A percentile compares a stretch with the other conserved stretches of the same genome.
Evolutionary conservation across 108 stramenopile genomes (phyloP).

Genomic region (Fistulifera pelliculosa): DNA sequence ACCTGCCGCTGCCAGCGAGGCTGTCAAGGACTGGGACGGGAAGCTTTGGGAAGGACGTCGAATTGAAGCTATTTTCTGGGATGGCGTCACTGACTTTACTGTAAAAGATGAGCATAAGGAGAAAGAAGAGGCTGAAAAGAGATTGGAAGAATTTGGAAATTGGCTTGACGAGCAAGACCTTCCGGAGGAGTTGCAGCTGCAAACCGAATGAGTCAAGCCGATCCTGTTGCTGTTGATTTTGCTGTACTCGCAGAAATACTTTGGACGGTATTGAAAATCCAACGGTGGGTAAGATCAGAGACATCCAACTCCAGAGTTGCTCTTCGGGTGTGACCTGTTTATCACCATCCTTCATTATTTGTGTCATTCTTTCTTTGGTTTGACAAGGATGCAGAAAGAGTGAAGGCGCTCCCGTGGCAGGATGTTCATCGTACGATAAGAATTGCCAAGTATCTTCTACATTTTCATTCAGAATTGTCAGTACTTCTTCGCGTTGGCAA

Average conservation of each 20-base stretch:
- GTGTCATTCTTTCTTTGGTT: conserved; percentile 34
- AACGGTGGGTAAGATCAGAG: conserved; percentile 62
- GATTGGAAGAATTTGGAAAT: conserved; percentile 91
- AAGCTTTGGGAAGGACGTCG: conserved; percentile 1
- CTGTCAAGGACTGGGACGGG: conserved; percentile 36
- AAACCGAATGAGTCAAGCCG: conserved; percentile 9
- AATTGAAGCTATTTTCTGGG: conserved; percentile 84
- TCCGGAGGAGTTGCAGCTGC: conserved; percentile 80
- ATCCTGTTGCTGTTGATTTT: conserved; percentile 4
- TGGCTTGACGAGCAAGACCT: conserved; percentile 92
- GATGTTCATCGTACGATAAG: conserved; percentile 66
- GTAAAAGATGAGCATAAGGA: conserved; percentile 43
- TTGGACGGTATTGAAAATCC: conserved; percentile 38
- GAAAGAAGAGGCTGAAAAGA: conserved; percentile 51
- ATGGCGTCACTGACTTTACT: conserved; percentile 93
- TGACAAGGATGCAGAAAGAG: conserved; percentile 73
- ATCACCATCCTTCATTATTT: conserved; percentile 7
- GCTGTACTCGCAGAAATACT: conserved; percentile 8
- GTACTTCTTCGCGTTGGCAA: conserved; percentile 21
- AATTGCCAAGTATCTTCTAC: conserved; percentile 58
- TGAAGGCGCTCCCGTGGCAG: conserved; percentile 43
- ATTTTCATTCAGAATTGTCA: conserved; percentile 19
- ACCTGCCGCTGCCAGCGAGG: conserved; percentile 73
- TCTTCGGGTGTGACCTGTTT: background rate
- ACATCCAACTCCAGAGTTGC: conserved; percentile 58